Conservation (phyloP, 202 grass and related monocot species). For the Eragrostis tef region DNA sequence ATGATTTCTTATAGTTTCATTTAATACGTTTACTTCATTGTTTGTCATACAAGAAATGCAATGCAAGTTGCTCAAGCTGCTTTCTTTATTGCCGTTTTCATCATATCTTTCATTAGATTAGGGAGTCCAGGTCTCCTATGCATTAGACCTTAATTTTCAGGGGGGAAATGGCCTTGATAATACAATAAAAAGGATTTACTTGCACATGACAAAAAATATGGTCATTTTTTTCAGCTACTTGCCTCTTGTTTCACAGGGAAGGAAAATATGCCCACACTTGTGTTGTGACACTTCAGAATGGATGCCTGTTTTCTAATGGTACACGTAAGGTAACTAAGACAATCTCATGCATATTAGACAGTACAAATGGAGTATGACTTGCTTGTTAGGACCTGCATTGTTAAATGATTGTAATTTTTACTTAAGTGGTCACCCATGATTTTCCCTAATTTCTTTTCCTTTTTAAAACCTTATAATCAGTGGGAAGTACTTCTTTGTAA, state of each 20-base stretch:
- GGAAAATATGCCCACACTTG: conserved; percentile 86
- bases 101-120: conserved; percentile 7
- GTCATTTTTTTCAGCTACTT: conserved; percentile 20
- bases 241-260: conserved; percentile 68
- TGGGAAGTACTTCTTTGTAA: conserved; percentile 42
- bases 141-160: conserved; percentile 11
- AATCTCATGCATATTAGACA: conserved; percentile 44
- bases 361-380: conserved; percentile 17
- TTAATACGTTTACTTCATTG: not conserved
- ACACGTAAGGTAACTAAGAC: conserved; percentile 64
- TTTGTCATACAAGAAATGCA: conserved; percentile 31
- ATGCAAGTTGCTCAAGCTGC: conserved; percentile 22
- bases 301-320: conserved; percentile 73
- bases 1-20: conserved; percentile 1
- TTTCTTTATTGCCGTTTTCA: conserved; percentile 33
- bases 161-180: not conserved
- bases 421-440: too few species aligned
- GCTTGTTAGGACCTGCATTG: too few species aligned
- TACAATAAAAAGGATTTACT: conserved; percentile 11
- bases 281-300: conserved; percentile 94
- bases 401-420: too few species aligned
- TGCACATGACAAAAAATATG: conserved; percentile 4
- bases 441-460: too few species aligned
- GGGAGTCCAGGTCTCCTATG: conserved; percentile 20
- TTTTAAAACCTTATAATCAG: not conserved